Conservation (phyloP, 345 rosid genomes). For the Hibiscus syriacus region DNA sequence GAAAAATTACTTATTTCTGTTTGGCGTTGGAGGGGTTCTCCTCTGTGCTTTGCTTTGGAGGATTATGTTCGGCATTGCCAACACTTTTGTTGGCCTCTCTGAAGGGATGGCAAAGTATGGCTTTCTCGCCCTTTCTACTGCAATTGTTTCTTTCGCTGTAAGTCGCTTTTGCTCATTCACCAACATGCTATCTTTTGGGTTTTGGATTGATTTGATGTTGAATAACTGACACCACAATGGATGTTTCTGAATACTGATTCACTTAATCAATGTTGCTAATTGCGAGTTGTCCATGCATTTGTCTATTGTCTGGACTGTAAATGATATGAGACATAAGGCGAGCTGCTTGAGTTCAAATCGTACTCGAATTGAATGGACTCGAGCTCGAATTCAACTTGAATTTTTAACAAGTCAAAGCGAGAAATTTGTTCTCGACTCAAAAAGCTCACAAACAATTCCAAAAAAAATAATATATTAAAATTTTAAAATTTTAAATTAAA, state of each 20-base stretch:
- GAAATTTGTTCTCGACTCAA: no score
- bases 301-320: no score
- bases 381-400: no score
- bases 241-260: background rate
- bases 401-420: no score
- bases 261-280: background rate
- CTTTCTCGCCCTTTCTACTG: conserved; percentile 87
- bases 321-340: no score
- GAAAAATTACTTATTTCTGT: conserved; percentile 53
- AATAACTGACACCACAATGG: background rate
- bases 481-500: no score
- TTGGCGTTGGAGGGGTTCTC: conserved; percentile 63
- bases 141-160: conserved; percentile 80
- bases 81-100: conserved; percentile 68
- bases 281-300: background rate
- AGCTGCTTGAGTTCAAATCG: no score
- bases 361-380: no score
- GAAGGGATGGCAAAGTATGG: conserved; percentile 94
- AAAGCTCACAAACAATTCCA: no score
- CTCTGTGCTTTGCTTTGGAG: conserved; percentile 37
- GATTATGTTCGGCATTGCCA: conserved; percentile 56
- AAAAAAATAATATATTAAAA: no score
- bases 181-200: background rate
- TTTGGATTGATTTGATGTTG: background rate
- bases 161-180: conserved; percentile 19